Evolutionary conservation across 495 filamentous ascomycete species (phyloP), one percentile per base, ranked within the genome.

Genomic region (Penicillium parvum): DNA sequence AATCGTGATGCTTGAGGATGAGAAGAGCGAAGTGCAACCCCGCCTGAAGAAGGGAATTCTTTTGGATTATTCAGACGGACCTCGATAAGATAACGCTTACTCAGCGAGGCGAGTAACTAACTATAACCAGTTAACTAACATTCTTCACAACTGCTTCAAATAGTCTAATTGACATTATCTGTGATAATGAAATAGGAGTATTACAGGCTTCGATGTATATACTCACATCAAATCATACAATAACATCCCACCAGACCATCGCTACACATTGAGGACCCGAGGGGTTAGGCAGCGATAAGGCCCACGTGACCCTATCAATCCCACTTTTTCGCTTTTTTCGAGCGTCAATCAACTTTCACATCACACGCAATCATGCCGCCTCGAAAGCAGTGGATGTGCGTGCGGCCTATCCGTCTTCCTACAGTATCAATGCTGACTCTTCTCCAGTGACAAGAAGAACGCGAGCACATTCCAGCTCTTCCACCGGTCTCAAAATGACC

Each of bases 401-500:
- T 75, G 23, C 20, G 11, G 16, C 8, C n/a, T 1, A 23, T 5
- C 0, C 0, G 2, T 1, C 1, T 4, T 11, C 16, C 17, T 21
- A 16, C 5, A 16, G 12, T 9, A 11, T 22, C 9, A 11, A 14
- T 28, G 29, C 49, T 52, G 40, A 66, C 34, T 4, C 5, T 5
- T 19, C 14, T 16, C 11, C 52, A 96, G 90, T 57, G 84, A 98
- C 72, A 97, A 96, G 76, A 94, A 94, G 65, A 87, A 76, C 26
- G 90, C 94, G 50, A 85, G 81, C 49, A 91, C 85, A 64, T 99
- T 91, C 73, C 81, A 83, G 48, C 84, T 99, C 58, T 90, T 96
- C 52, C 84, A 96, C 70, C 90, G 94, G 50, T 85, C 91, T 4
- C 94, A 97, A 76, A 84, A 95, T 78, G 94, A 99, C 64, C 94